These are phyloP conservation scores for Cyclaneusma minus DNA, from an alignment of 2,329 filamentous ascomycete species.

Conservation along the genomic window DNA sequence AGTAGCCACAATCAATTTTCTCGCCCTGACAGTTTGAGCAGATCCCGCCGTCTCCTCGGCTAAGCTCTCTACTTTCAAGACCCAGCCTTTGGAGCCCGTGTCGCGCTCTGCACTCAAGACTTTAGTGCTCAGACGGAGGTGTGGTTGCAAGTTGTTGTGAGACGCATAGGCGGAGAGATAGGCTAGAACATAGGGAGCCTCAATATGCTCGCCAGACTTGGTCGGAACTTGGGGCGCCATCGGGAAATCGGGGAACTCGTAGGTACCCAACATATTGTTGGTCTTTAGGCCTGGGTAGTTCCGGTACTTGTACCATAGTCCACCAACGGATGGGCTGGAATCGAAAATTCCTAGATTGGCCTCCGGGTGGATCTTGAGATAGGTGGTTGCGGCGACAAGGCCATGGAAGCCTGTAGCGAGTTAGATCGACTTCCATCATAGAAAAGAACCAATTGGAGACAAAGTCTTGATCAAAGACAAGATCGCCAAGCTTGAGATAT, in stretches of 20 bases:
- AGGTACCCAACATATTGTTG: slow-evolving; percentile 61
- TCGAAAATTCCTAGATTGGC: slow-evolving; percentile 43
- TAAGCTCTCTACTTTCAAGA: slow-evolving; percentile 16
- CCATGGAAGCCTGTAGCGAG: slow-evolving; percentile 31
- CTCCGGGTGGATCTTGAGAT: slow-evolving; percentile 40
- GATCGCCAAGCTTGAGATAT: not conserved
- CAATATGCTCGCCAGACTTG: slow-evolving; percentile 34
- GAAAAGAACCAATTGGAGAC: slow-evolving; percentile 2
- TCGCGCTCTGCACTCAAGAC: slow-evolving; percentile 30
- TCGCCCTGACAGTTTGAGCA: slow-evolving; percentile 22
- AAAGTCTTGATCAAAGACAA: slow-evolving; percentile 2
- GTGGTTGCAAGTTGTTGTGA: slow-evolving; percentile 30
- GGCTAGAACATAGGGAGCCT: slow-evolving; percentile 34
- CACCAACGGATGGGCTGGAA: slow-evolving; percentile 39
- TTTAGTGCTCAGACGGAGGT: slow-evolving; percentile 32
- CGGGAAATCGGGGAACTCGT: slow-evolving; percentile 60
- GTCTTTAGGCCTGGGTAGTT: slow-evolving; percentile 55
- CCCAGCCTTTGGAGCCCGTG: slow-evolving; percentile 28
- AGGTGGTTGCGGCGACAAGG: slow-evolving; percentile 44
- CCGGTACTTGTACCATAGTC: slow-evolving; percentile 53
- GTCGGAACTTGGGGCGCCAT: slow-evolving; percentile 39
- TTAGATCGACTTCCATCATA: not conserved
- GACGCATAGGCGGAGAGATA: slow-evolving; percentile 41
- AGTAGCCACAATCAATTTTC: slow-evolving; percentile 36
- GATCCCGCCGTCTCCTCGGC: slow-evolving; percentile 6